Percentiles rank a stretch among this genome's conserved stretches.
phyloP scores from a whole-genome alignment of 805 yeast species.

The Barnettozyma sp. region DNA sequence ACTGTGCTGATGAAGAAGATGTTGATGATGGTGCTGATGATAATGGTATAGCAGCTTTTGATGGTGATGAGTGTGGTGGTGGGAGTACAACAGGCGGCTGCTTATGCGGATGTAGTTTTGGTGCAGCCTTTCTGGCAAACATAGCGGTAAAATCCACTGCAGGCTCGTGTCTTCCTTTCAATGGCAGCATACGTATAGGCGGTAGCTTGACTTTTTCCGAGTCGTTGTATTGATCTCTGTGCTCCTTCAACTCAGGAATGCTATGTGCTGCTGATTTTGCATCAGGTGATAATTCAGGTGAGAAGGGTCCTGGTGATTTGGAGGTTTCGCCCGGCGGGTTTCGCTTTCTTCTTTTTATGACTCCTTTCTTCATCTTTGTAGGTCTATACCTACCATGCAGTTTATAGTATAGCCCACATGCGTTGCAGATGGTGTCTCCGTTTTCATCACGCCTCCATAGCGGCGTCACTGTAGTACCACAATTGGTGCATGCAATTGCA shows the following conservation, averaged over 20 bases:
- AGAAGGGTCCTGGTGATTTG: constrained; percentile 5
- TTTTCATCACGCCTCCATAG: constrained; percentile 78
- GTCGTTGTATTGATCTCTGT: constrained; percentile 3
- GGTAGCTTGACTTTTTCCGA: constrained; percentile 18
- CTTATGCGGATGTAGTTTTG: background rate
- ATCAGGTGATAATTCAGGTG: constrained; percentile 8
- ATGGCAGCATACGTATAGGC: constrained; percentile 22
- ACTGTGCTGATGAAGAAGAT: background rate
- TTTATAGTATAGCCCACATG: constrained; percentile 74
- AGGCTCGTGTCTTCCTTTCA: constrained; percentile 20
- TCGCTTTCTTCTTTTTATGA: constrained; percentile 71
- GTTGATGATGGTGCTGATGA: constrained; percentile 4
- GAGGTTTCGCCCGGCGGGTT: constrained; percentile 7
- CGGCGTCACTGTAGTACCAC: constrained; percentile 82
- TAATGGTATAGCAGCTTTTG: constrained; percentile 1
- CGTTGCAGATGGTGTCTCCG: constrained; percentile 83
- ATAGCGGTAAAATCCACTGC: constrained; percentile 37
- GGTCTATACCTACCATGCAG: constrained; percentile 77
- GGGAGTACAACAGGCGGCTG: background rate
- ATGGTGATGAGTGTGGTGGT: constrained; percentile 1
- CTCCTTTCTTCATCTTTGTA: constrained; percentile 60
- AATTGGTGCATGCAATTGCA: constrained; percentile 75
- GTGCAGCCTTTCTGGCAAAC: constrained; percentile 20
- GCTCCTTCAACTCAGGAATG: too few relatives aligned
- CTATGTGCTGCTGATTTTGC: background rate